Percentiles rank a stretch among this genome's conserved stretches.
Conservation (phyloP, 257 asterid genomes). For the Rubia yunnanensis region DNA sequence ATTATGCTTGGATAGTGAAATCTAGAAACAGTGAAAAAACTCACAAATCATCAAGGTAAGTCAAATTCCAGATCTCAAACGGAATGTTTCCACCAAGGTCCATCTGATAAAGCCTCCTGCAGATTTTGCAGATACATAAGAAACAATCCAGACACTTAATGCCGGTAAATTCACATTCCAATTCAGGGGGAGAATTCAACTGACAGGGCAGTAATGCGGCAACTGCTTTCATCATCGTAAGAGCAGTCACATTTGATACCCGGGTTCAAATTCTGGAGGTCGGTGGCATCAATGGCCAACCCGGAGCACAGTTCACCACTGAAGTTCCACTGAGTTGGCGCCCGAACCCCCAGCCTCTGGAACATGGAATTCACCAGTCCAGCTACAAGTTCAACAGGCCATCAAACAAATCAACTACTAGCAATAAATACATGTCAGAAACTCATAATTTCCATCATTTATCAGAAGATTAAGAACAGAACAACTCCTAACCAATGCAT, state of each 20-base stretch:
- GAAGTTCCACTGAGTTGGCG: slow-evolving; percentile 39
- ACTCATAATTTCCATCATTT: too few relatives aligned
- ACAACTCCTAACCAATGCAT: background rate
- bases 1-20: background rate
- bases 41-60: slow-evolving; percentile 9
- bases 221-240: slow-evolving; percentile 24
- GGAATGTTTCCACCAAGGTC: background rate
- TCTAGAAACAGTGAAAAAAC: background rate
- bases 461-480: too few relatives aligned
- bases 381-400: slow-evolving; percentile 26
- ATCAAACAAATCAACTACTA: background rate
- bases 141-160: background rate
- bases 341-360: slow-evolving; percentile 26
- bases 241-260: slow-evolving; percentile 64
- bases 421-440: background rate
- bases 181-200: background rate
- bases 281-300: slow-evolving; percentile 30
- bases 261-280: slow-evolving; percentile 21
- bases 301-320: slow-evolving; percentile 65
- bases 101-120: slow-evolving; percentile 4
- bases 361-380: slow-evolving; percentile 41
- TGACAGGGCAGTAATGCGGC: slow-evolving; percentile 23
- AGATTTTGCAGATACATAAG: background rate
- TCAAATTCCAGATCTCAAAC: slow-evolving; percentile 1
- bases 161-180: background rate